Base-by-base conservation (phyloP, 306 rosid species). In the Biancaea sappan region DNA sequence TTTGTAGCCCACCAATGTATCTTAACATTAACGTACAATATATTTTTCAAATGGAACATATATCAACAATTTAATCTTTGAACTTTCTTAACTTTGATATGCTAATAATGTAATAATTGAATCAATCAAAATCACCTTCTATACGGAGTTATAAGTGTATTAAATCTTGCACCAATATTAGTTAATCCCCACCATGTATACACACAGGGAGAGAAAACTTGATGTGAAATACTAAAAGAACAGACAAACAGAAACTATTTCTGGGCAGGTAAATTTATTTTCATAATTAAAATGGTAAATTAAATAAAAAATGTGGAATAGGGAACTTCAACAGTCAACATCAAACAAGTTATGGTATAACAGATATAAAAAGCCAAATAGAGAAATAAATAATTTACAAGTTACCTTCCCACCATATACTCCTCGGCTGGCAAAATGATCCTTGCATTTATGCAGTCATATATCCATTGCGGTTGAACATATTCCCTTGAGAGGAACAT, bases 381-480 rank as follows among this genome's bases (percentile, higher is more conserved):
- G 61, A 29, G 40, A 32, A 34, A 44, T 16, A 32, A 18, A 15
- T 13, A 41, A 53, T 34, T 15, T 35, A 67, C 12, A 76, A 69
- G 56, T 78, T 90, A 94, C 99, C 93, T 92, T 83, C 97, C 99
- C 2, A 81, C 97, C 86, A 84, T 31, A 83, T 94, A 94, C 56
- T 26, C 89, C 21, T 71, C 90, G 16, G 88, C 83, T 14, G 99
- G 97, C 76, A 94, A 84, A 84, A 94, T 82, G 25, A 90, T 83
- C 4, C 85, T 83, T 8, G 95, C 94, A 82, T 94, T 94, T 62
- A 92, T 86, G 86, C 86, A 90, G 68, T 92, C 99, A 86, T 57
- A 94, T 48, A 94, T 70, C 99, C 99, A 94, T 63, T 94, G 99
- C 19, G 99, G 99, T 84, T 94, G 99, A 76, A 90, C 90, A 77